Evolutionary conservation across 164 flowering plant species (phyloP), one percentile per base, ranked within the genome.

Genomic region (Houttuynia cordata): DNA sequence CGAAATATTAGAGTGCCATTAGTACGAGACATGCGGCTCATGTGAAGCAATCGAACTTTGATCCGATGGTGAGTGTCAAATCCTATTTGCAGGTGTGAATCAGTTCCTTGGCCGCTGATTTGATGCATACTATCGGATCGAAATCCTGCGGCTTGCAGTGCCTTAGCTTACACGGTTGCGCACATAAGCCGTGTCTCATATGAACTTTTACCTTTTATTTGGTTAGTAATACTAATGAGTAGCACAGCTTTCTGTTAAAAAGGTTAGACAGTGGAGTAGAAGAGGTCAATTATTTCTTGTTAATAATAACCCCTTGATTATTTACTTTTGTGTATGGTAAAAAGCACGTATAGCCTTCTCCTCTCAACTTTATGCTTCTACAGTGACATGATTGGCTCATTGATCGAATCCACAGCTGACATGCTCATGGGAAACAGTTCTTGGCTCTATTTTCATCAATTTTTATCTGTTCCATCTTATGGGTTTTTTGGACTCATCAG

Each of bases 341-440:
- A 71, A 30, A 67, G 71, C 24, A 67, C 56, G 62, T 57, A 63
- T 45, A 45, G 37, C 37, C 37, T 30, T 30, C 37, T 20, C 59
- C 37, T 20, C 59, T 64, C 79, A 71, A 67, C 78, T 76, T 78
- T 77, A 59, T 72, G 76, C 68, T 68, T 72, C 70, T 65, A 75
- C 74, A 52, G 64, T 64, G 73, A 70, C 74, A 79, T 80, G 81
- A 77, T 80, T 77, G 79, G 71, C 66, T 62, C 78, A 80, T 75
- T 78, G 79, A 78, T 80, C 78, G 78, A n/a, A 69, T 49, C 40
- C 69, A 54, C 54, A 25, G 63, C 68, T 72, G 75, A 66, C 61
- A 69, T 60, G 61, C 59, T 66, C 75, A 74, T 72, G 65, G 60
- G 61, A 53, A 69, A 71, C 69, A 66, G 66, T 61, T 64, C 23